A percentile compares a stretch with the other conserved stretches of the same genome.
Conservation (phyloP, 176 grass and related monocot species). For the Triticum urartu region DNA sequence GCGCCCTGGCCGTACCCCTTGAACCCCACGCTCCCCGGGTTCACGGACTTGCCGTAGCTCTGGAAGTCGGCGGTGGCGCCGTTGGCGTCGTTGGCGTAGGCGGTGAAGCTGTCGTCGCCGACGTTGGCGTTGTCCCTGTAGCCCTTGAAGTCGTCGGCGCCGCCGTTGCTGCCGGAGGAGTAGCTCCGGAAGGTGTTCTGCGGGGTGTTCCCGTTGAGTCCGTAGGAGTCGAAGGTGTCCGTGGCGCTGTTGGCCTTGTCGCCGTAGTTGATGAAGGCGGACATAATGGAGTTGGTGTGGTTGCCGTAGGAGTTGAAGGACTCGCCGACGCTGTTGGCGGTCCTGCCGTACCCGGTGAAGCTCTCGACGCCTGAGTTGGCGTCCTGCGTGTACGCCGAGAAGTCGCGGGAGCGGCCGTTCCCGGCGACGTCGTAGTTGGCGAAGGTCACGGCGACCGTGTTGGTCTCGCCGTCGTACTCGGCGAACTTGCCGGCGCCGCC, state of each 20-base stretch:
- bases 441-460: background rate
- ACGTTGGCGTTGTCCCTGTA: constrained; percentile 3
- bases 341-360: constrained; percentile 6
- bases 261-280: constrained; percentile 2
- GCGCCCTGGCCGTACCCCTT: constrained; percentile 9
- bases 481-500: background rate
- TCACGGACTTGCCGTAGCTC: constrained; percentile 8
- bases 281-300: background rate
- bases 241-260: background rate
- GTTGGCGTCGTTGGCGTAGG: background rate
- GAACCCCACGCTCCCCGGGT: constrained; percentile 7
- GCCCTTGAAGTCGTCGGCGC: background rate
- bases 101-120: background rate
- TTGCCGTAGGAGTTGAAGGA: constrained; percentile 2
- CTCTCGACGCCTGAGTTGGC: constrained; percentile 6
- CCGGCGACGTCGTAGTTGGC: background rate
- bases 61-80: constrained; percentile 12
- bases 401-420: background rate
- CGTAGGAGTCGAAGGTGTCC: background rate
- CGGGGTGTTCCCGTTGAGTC: background rate
- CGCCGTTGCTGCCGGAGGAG: background rate
- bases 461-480: constrained; percentile 13
- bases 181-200: constrained; percentile 9
- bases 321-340: background rate
- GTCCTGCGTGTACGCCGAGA: constrained; percentile 11